Evolutionary conservation across 495 filamentous ascomycete species (phyloP).

Genomic region (Friedmanniomyces endolithicus): DNA sequence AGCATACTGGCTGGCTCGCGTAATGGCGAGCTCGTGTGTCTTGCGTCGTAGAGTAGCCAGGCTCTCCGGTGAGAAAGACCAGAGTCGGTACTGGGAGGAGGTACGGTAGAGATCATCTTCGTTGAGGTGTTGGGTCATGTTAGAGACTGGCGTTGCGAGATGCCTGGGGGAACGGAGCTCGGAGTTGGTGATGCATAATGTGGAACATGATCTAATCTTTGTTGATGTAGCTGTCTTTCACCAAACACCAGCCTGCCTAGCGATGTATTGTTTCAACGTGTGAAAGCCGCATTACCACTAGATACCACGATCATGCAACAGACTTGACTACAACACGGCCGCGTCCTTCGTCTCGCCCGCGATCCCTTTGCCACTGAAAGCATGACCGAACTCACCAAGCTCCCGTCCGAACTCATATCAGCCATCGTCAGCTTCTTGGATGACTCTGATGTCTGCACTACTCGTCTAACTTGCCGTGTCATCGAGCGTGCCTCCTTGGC

Average conservation of each 20-base stretch:
- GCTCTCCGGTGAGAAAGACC: conserved; percentile 76
- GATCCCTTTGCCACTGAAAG: neutral
- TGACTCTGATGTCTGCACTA: conserved; percentile 1
- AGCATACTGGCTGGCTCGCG: conserved; percentile 30
- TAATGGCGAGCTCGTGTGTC: conserved; percentile 61
- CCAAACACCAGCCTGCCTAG: no score
- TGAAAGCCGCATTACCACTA: no score
- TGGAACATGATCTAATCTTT: no score
- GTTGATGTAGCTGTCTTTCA: no score
- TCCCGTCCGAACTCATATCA: conserved; percentile 15
- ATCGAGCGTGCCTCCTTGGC: conserved; percentile 5
- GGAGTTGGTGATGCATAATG: neutral
- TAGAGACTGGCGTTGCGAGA: neutral
- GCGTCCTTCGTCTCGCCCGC: no score
- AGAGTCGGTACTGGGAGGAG: conserved; percentile 78
- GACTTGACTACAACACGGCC: no score
- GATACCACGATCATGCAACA: neutral
- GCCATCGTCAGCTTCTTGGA: conserved; percentile 6
- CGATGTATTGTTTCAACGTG: no score
- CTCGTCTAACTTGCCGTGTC: neutral
- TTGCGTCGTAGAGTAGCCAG: conserved; percentile 55
- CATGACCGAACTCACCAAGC: neutral
- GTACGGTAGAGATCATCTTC: conserved; percentile 89
- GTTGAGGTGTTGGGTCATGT: conserved; percentile 35
- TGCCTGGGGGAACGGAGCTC: neutral